These are phyloP conservation scores for Gremmenia infestans DNA, from an alignment of 2,329 filamentous ascomycete genomes.

Conservation along the genomic window DNA sequence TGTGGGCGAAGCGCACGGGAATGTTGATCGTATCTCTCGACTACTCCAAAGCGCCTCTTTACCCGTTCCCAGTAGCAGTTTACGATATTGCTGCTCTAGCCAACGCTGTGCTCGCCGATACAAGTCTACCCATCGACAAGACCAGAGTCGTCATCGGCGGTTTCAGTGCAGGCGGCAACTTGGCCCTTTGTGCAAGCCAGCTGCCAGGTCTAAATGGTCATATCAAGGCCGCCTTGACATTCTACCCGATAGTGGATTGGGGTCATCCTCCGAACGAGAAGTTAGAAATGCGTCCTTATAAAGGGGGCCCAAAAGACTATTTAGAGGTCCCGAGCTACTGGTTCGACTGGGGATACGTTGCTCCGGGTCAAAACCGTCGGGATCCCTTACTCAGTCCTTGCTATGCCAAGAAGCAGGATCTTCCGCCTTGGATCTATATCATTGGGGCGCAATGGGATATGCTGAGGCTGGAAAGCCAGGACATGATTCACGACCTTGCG, in stretches of 20 bases:
- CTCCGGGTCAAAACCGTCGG: slow-evolving; percentile 13
- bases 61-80: too few species aligned
- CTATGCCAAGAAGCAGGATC: slow-evolving; percentile 16
- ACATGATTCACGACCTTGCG: slow-evolving; percentile 5
- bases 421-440: slow-evolving; percentile 22
- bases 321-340: neutral
- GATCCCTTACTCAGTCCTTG: slow-evolving; percentile 18
- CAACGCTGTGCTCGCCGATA: too few species aligned
- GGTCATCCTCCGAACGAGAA: slow-evolving; percentile 28
- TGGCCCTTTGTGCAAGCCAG: slow-evolving; percentile 38
- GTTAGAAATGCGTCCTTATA: slow-evolving; percentile 21
- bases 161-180: slow-evolving; percentile 33
- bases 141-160: too few species aligned
- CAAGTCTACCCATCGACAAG: too few species aligned
- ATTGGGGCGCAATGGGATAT: slow-evolving; percentile 23
- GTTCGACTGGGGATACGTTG: slow-evolving; percentile 21
- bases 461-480: slow-evolving; percentile 11
- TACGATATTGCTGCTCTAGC: too few species aligned
- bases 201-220: slow-evolving; percentile 29
- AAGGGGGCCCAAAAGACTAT: slow-evolving; percentile 1
- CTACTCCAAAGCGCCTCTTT: too few species aligned
- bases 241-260: slow-evolving; percentile 42
- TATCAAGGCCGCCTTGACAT: slow-evolving; percentile 35
- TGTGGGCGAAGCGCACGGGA: too few species aligned
- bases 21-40: too few species aligned